Percentiles rank a stretch among this genome's conserved stretches.
phyloP scores from a whole-genome alignment of 495 filamentous ascomycete species.

The Ascobolus immersus region DNA sequence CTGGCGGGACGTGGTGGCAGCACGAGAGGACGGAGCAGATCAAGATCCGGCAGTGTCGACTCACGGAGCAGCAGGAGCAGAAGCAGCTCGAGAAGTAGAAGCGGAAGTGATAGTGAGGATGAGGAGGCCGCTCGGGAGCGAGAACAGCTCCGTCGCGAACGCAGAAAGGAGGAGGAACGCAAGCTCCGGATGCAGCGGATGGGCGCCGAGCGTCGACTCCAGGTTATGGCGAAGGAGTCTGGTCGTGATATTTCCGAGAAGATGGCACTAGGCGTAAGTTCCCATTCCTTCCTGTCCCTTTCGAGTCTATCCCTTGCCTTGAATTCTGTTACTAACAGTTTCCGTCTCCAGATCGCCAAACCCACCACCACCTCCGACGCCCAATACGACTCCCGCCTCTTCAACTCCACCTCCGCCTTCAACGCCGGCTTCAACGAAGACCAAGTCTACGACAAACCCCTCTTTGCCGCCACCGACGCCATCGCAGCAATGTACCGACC shows the following conservation, averaged over 20 bases:
- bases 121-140: conserved; percentile 47
- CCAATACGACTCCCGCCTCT: conserved; percentile 91
- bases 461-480: conserved; percentile 91
- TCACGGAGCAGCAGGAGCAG: conserved; percentile 12
- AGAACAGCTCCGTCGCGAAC: conserved; percentile 50
- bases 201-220: conserved; percentile 71
- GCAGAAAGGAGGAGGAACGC: conserved; percentile 55
- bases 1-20: conserved; percentile 30
- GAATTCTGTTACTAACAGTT: not conserved
- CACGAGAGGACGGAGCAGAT: conserved; percentile 22
- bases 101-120: conserved; percentile 33
- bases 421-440: conserved; percentile 82
- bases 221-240: conserved; percentile 82
- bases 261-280: conserved; percentile 46
- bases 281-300: too few species aligned
- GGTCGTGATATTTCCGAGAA: conserved; percentile 95
- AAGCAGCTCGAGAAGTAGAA: conserved; percentile 26
- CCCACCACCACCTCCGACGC: conserved; percentile 67
- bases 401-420: conserved; percentile 83
- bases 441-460: conserved; percentile 85
- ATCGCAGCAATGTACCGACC: conserved; percentile 88
- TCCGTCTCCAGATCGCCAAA: conserved; percentile 38
- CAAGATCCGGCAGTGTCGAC: conserved; percentile 19
- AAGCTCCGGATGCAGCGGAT: conserved; percentile 84
- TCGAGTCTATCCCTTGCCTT: not conserved